Conservation (phyloP, 116 monocot species). For the Posidonia oceanica region DNA sequence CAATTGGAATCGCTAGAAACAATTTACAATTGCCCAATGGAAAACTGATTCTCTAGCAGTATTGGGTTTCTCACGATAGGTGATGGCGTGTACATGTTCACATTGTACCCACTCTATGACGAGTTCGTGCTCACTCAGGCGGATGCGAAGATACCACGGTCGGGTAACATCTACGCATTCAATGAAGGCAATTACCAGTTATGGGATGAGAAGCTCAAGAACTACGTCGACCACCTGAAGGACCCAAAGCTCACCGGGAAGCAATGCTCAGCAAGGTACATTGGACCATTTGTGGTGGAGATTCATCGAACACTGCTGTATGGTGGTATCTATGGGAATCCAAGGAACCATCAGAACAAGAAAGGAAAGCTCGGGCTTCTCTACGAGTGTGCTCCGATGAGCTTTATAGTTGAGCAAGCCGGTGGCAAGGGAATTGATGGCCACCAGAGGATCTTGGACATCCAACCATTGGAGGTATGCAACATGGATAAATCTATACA, state of each 20-base stretch:
- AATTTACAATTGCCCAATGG: no score
- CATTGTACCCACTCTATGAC: conserved; percentile 77
- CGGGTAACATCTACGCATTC: conserved; percentile 93
- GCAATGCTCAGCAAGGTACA: conserved; percentile 76
- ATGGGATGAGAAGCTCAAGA: conserved; percentile 80
- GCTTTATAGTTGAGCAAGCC: conserved; percentile 93
- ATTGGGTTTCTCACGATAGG: conserved; percentile 41
- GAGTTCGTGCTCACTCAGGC: conserved; percentile 87
- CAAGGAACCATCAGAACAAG: conserved; percentile 78
- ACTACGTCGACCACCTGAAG: conserved; percentile 83
- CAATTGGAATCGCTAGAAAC: no score
- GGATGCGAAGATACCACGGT: conserved; percentile 52
- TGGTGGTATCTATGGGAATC: conserved; percentile 90
- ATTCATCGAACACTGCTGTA: conserved; percentile 88
- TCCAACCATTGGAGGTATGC: conserved; percentile 63
- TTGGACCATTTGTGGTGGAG: conserved; percentile 82
- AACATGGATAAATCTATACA: no score
- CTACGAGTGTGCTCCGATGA: conserved; percentile 94
- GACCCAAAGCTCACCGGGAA: conserved; percentile 61
- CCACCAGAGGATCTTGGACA: conserved; percentile 65
- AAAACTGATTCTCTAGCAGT: no score
- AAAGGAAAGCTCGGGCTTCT: conserved; percentile 86
- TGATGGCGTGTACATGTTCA: conserved; percentile 65
- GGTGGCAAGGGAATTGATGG: conserved; percentile 93
- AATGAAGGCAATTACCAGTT: conserved; percentile 90